Percentiles rank a stretch among this genome's conserved stretches.
These are phyloP conservation scores for Ceratocystiopsis brevicomis DNA, from an alignment of 2,329 filamentous ascomycete genomes.

Conservation along the genomic window DNA sequence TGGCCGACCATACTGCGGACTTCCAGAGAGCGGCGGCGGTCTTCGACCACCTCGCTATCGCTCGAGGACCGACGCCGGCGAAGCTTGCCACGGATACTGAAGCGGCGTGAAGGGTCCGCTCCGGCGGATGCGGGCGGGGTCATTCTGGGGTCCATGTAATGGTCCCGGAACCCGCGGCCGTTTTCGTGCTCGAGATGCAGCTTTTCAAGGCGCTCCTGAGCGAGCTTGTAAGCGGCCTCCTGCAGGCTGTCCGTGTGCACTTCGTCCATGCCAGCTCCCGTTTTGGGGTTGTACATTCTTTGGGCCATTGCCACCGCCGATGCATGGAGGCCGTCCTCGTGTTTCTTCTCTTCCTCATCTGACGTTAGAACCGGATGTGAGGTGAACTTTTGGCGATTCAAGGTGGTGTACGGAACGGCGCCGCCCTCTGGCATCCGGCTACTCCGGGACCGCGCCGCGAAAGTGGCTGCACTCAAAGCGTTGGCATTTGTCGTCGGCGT, in stretches of 20 bases:
- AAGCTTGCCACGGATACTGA: constrained; percentile 34
- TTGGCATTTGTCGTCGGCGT: constrained; percentile 17
- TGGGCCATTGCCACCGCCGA: constrained; percentile 81
- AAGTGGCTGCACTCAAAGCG: constrained; percentile 47
- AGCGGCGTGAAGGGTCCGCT: constrained; percentile 19
- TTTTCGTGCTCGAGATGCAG: constrained; percentile 53
- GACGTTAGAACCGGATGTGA: constrained; percentile 51
- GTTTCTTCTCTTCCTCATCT: constrained; percentile 56
- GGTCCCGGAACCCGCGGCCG: constrained; percentile 47
- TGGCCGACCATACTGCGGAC: too few species aligned
- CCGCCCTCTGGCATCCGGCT: constrained; percentile 36
- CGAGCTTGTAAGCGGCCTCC: constrained; percentile 71
- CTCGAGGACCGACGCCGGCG: constrained; percentile 44
- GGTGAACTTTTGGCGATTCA: constrained; percentile 59
- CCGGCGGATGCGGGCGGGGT: too few species aligned
- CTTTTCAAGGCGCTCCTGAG: constrained; percentile 64
- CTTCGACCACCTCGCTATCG: constrained; percentile 42
- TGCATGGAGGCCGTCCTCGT: constrained; percentile 54
- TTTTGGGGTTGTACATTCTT: constrained; percentile 49
- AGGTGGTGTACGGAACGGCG: constrained; percentile 46
- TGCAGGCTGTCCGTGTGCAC: constrained; percentile 48
- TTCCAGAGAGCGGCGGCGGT: constrained; percentile 23
- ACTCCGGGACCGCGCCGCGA: constrained; percentile 22
- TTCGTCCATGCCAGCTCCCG: constrained; percentile 8
- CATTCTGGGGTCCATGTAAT: constrained; percentile 41